These are phyloP conservation scores for Aspergillus hancockii DNA, from an alignment of 495 filamentous ascomycete species.

Conservation along the genomic window DNA sequence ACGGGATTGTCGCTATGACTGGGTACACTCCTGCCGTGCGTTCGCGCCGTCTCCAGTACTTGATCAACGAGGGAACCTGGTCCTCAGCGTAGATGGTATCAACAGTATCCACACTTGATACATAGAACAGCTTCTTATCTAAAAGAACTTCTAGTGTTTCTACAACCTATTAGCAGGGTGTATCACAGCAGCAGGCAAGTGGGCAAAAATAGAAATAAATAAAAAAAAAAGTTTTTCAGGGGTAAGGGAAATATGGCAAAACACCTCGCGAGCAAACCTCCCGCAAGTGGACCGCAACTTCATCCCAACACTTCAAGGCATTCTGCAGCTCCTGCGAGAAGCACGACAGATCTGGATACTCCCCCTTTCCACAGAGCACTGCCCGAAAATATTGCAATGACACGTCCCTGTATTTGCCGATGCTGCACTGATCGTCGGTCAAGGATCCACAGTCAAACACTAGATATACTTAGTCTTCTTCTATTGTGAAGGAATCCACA, in stretches of 20 bases:
- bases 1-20: conserved; percentile 15
- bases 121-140: conserved; percentile 8
- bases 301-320: conserved; percentile 11
- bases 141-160: conserved; percentile 3
- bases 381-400: conserved; percentile 14
- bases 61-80: conserved; percentile 8
- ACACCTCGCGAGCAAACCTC: conserved; percentile 7
- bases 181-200: not conserved
- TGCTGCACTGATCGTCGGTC: not conserved
- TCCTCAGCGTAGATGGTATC: conserved; percentile 5
- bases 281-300: conserved; percentile 10
- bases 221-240: too few relatives aligned
- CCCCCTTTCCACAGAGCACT: not conserved
- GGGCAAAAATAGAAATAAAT: not conserved
- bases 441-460: conserved; percentile 14
- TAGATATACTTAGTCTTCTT: not conserved
- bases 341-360: conserved; percentile 1
- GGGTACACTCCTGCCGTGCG: conserved; percentile 14
- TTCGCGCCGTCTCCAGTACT: conserved; percentile 8
- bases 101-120: conserved; percentile 7
- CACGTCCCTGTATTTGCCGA: conserved; percentile 5
- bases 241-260: not conserved
- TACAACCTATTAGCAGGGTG: not conserved
- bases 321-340: conserved; percentile 8
- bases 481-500: not conserved